These are phyloP conservation scores for Cystobasidium pallidum DNA, from an alignment of 1,284 basidiomycete species.

Conservation along the genomic window DNA sequence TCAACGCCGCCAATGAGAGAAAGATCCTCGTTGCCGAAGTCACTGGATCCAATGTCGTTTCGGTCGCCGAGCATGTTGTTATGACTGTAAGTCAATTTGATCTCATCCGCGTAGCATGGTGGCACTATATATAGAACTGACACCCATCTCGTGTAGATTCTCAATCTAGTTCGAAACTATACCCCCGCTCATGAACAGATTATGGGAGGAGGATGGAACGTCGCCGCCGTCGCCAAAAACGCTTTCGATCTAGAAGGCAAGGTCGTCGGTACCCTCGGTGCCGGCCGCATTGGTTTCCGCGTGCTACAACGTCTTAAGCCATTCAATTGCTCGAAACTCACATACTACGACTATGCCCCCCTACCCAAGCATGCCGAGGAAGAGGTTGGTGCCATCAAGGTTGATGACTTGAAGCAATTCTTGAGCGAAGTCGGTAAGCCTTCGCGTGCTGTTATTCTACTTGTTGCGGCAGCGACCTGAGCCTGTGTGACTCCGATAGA, in stretches of 20 bases:
- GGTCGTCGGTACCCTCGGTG: constrained; percentile 83
- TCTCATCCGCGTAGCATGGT: neutral
- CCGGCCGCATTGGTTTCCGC: constrained; percentile 76
- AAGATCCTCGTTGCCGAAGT: constrained; percentile 80
- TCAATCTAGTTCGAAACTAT: constrained; percentile 84
- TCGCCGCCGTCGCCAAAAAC: constrained; percentile 56
- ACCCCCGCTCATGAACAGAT: constrained; percentile 82
- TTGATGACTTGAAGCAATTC: constrained; percentile 83
- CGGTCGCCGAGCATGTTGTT: constrained; percentile 89
- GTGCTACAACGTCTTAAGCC: constrained; percentile 81
- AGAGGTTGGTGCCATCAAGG: constrained; percentile 72
- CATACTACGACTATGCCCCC: constrained; percentile 89
- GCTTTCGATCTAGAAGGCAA: constrained; percentile 85
- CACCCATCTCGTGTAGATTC: constrained; percentile 60
- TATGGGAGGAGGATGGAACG: constrained; percentile 75
- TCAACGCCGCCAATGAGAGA: constrained; percentile 81
- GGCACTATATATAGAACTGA: neutral
- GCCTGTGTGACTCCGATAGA: constrained; percentile 58
- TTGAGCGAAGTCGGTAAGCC: constrained; percentile 63
- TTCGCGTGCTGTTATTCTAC: constrained; percentile 45
- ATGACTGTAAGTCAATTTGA: constrained; percentile 28
- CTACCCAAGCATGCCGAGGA: constrained; percentile 75
- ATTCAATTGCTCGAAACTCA: constrained; percentile 86
- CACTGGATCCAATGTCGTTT: constrained; percentile 80
- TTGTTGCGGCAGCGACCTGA: constrained; percentile 57